phyloP scores from a whole-genome alignment of 2,329 filamentous ascomycete genomes.

The Ophiocordyceps australis region DNA sequence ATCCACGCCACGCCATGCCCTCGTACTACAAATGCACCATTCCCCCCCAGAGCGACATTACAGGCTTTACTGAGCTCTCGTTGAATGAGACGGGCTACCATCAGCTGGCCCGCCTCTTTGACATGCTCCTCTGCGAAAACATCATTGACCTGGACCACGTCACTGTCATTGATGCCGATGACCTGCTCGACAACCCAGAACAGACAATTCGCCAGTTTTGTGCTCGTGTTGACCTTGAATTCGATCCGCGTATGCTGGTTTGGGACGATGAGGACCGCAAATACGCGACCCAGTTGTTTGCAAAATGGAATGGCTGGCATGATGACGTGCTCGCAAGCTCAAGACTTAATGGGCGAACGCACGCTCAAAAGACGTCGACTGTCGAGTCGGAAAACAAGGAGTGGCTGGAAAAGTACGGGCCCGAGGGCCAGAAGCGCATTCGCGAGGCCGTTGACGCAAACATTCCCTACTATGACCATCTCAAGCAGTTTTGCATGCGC shows the following conservation, averaged over 20 bases:
- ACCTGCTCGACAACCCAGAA: constrained; percentile 72
- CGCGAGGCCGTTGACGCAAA: constrained; percentile 54
- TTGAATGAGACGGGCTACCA: constrained; percentile 78
- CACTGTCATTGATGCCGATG: constrained; percentile 84
- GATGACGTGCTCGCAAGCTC: constrained; percentile 81
- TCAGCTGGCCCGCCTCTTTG: constrained; percentile 73
- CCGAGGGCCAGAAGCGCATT: constrained; percentile 52
- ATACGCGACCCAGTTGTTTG: constrained; percentile 58
- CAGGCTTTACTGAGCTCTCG: constrained; percentile 76
- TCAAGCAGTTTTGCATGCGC: constrained; percentile 60
- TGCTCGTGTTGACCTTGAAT: constrained; percentile 62
- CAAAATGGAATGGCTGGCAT: constrained; percentile 96
- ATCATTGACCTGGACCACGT: constrained; percentile 58
- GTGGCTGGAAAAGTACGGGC: constrained; percentile 59
- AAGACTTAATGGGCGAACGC: constrained; percentile 50
- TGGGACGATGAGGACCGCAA: constrained; percentile 69
- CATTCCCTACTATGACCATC: constrained; percentile 58
- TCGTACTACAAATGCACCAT: constrained; percentile 91
- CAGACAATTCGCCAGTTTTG: constrained; percentile 66
- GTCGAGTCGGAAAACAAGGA: constrained; percentile 50
- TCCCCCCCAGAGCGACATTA: constrained; percentile 65
- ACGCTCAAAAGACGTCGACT: constrained; percentile 45
- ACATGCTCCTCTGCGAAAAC: constrained; percentile 54
- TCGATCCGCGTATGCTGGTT: constrained; percentile 56
- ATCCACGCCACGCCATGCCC: constrained; percentile 80